These are phyloP conservation scores for Tetradesmus obliquus DNA, from an alignment of 139 green algal genomes.

Conservation along the genomic window DNA sequence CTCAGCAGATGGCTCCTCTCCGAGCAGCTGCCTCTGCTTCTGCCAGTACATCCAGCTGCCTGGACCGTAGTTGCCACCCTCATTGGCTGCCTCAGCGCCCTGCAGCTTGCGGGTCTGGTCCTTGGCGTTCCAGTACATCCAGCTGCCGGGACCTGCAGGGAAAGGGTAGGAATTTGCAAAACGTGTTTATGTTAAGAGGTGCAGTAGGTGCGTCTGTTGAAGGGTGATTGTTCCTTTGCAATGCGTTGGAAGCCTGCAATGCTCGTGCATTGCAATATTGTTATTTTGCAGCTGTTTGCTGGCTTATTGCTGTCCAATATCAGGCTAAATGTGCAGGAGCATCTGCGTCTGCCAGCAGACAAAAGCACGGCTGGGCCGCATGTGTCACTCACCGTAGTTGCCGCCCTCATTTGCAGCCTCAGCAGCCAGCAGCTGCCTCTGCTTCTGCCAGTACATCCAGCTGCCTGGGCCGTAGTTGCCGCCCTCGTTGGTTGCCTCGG, in stretches of 20 bases:
- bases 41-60: background rate
- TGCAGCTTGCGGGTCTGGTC: background rate
- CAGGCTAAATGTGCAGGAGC: no score
- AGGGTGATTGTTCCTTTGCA: no score
- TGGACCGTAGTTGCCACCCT: background rate
- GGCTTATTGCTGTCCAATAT: no score
- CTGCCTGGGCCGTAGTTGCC: background rate
- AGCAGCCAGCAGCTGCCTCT: background rate
- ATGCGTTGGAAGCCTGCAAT: no score
- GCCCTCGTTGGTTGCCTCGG: background rate
- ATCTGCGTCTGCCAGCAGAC: no score
- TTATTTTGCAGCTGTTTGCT: no score
- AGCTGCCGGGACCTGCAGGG: background rate
- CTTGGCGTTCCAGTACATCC: background rate
- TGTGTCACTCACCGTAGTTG: background rate
- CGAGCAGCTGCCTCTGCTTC: background rate
- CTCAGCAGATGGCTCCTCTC: no score
- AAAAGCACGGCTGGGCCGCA: no score
- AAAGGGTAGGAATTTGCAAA: no score
- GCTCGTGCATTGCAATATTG: no score
- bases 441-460: conserved; percentile 9
- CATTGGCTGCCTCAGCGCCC: background rate
- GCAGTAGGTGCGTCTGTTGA: no score
- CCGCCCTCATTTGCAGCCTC: background rate
- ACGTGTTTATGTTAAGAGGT: no score